phyloP scores from a whole-genome alignment of 768 basidiomycete species.

The Russula olivacea region DNA sequence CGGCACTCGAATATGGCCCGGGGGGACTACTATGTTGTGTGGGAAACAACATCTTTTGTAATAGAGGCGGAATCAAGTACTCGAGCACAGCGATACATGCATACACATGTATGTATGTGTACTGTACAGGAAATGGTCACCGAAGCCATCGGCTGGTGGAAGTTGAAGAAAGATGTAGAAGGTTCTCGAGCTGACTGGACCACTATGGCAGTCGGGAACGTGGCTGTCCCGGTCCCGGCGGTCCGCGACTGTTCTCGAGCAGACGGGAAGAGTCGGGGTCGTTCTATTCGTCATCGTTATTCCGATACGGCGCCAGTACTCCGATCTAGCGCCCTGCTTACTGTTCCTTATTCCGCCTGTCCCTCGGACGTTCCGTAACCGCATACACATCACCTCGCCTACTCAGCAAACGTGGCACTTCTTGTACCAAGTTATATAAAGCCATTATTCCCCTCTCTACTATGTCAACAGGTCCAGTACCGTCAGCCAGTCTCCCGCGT shows the following conservation, averaged over 20 bases:
- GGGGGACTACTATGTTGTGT: not conserved
- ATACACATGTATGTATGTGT: too few relatives aligned
- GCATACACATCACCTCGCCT: not conserved
- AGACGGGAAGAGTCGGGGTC: not conserved
- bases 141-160: not conserved
- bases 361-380: not conserved
- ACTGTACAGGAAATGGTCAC: not conserved
- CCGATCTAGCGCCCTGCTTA: not conserved
- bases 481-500: not conserved
- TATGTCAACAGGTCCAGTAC: not conserved
- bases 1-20: not conserved
- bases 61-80: too few relatives aligned
- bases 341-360: not conserved
- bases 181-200: not conserved
- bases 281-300: not conserved
- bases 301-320: not conserved
- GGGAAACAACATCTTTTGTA: not conserved
- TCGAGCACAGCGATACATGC: too few relatives aligned
- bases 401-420: slow-evolving; percentile 3
- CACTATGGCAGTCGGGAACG: not conserved
- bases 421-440: not conserved
- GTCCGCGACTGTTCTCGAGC: not conserved
- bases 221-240: not conserved
- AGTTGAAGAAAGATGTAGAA: not conserved
- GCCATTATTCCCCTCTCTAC: not conserved